A percentile compares a stretch with the other conserved stretches of the same genome.
These are phyloP conservation scores for Kazachstania bromeliacearum DNA, from an alignment of 805 yeast genomes.

Conservation along the genomic window DNA sequence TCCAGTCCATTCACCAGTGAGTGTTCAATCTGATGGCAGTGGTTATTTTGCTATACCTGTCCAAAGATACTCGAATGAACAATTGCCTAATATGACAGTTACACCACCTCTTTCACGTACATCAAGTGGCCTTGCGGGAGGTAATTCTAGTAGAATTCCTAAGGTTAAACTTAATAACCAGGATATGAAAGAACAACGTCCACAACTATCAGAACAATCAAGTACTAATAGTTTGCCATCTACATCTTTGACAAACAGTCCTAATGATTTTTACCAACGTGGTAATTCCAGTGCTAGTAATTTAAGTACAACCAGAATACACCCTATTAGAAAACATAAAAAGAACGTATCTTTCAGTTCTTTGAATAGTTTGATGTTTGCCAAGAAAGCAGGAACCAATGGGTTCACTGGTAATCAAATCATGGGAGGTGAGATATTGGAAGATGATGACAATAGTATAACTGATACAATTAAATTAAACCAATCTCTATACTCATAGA, in stretches of 20 bases:
- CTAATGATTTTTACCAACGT: constrained; percentile 13
- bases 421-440: constrained; percentile 24
- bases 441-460: constrained; percentile 21
- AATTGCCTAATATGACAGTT: constrained; percentile 1
- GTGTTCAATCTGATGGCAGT: constrained; percentile 21
- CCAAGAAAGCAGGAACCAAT: constrained; percentile 21
- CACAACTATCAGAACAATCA: constrained; percentile 7
- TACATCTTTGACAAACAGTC: neutral
- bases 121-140: constrained; percentile 14
- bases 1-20: constrained; percentile 18
- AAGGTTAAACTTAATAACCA: constrained; percentile 5
- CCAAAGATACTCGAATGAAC: constrained; percentile 9
- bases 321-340: constrained; percentile 26
- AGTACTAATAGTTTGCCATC: constrained; percentile 13
- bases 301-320: constrained; percentile 16
- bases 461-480: constrained; percentile 19
- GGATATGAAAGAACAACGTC: constrained; percentile 6
- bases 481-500: constrained; percentile 24
- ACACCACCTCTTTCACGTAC: constrained; percentile 11
- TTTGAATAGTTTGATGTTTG: constrained; percentile 27
- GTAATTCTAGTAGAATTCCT: constrained; percentile 5
- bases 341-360: constrained; percentile 30
- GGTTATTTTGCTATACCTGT: constrained; percentile 31
- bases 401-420: constrained; percentile 20
- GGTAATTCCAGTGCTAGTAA: constrained; percentile 20